Evolutionary conservation across 2,329 filamentous ascomycete genomes (phyloP).

Genomic region (Cercospora sp.): DNA sequence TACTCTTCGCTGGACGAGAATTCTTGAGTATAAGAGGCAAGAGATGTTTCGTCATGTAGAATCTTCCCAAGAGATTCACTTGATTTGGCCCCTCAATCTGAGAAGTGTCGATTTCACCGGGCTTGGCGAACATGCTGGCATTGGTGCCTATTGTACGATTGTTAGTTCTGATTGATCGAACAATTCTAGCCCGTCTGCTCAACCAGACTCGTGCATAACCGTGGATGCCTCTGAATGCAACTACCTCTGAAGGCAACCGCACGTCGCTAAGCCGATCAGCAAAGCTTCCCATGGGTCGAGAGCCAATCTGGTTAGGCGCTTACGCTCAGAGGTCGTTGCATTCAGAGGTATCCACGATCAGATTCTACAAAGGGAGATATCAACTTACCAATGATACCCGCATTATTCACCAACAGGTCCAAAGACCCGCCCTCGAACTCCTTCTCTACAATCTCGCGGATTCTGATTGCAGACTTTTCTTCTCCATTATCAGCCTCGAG

Average conservation of each 20-base stretch:
- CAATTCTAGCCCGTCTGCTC: background rate
- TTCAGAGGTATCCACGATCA: no score
- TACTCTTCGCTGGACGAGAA: constrained; percentile 1
- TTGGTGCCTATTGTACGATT: background rate
- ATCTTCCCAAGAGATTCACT: constrained; percentile 22
- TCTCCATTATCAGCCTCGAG: background rate
- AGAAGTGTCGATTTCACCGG: constrained; percentile 14
- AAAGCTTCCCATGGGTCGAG: no score
- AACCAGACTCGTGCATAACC: no score
- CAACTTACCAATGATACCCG: constrained; percentile 11
- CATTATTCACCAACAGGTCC: constrained; percentile 23
- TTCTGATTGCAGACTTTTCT: background rate
- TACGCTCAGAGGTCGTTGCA: no score
- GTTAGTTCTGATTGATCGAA: background rate
- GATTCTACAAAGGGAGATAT: no score
- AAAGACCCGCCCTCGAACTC: constrained; percentile 10
- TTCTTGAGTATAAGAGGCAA: constrained; percentile 20
- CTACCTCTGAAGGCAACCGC: no score
- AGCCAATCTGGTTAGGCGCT: no score
- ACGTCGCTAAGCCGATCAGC: no score
- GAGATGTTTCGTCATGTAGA: constrained; percentile 28
- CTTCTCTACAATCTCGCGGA: background rate
- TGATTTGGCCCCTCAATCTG: constrained; percentile 19
- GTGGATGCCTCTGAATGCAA: no score
- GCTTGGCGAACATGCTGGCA: constrained; percentile 9